Evolutionary conservation across 441 rosid genomes (phyloP), one percentile per base, ranked within the genome.

Genomic region (Raphanus hybrid): DNA sequence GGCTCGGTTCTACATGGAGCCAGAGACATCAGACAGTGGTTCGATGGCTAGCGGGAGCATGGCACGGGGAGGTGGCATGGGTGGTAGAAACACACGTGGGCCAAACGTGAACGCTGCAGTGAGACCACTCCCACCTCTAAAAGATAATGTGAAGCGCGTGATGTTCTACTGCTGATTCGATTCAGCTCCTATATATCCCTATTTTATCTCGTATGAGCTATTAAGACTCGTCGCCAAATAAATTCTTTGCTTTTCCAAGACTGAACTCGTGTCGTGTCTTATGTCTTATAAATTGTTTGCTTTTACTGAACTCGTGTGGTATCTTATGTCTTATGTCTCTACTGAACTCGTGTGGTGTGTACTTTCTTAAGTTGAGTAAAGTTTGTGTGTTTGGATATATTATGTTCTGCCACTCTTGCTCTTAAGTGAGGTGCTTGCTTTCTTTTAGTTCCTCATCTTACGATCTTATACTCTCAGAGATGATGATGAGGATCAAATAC

Each of bases 1-100:
- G 75, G 99, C 99, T 45, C 91, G 98, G 26, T 95, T 93, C 86
- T 95, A 95, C 69, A 93, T 91, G 99, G 99, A 95, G 58, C 97
- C 97, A 0, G 98, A 93, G 85, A 90, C 99, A 3, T 95, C 99
- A 12, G 99, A 95, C 82, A 90, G 98, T 70, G 99, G 97, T 8
- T 95, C 99, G 6, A 90, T 93, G 88, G 87, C 91, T 0, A 91
- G 99, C 37, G 98, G 96, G 2, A 73, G 85, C 67, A 84, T 80
- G 35, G 83, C 78, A n/a, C 93, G 95, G 0, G 86, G 70, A 73
- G 89, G 84, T 67, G 90, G 84, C 69, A 87, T 74, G 12, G 84
- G 70, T 67, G 87, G 71, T 10, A 75, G 90, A 70, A 82, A 73
- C 84, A 86, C 91, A 0, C 93, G 97, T 0, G 96, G 86, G 3